Conservation (phyloP, 805 yeast species). For the Candida silvicultrix region DNA sequence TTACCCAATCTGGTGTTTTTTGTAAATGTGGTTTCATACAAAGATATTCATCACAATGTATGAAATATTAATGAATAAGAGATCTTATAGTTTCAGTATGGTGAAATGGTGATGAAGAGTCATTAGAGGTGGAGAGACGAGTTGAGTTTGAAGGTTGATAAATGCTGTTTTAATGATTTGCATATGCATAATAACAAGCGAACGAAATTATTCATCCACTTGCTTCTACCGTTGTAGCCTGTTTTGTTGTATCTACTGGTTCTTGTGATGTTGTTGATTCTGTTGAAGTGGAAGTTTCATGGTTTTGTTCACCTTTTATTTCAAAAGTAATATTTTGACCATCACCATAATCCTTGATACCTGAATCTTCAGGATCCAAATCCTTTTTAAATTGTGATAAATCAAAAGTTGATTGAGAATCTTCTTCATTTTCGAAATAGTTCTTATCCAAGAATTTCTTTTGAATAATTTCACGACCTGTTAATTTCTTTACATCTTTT, state of each 20-base stretch:
- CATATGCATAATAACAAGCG: conserved; percentile 21
- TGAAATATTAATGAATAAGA: background rate
- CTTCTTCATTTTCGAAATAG: conserved; percentile 44
- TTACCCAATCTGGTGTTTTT: no score
- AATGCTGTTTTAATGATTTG: background rate
- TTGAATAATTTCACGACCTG: conserved; percentile 66
- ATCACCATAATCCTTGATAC: conserved; percentile 70
- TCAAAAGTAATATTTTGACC: conserved; percentile 40
- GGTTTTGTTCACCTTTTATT: conserved; percentile 11
- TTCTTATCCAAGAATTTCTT: conserved; percentile 53
- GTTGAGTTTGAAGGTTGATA: background rate
- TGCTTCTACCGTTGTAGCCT: conserved; percentile 25
- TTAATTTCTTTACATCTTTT: conserved; percentile 40
- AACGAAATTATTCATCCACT: conserved; percentile 22
- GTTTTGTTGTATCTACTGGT: conserved; percentile 28
- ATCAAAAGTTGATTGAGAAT: conserved; percentile 32
- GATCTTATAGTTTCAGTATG: background rate
- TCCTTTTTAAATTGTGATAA: conserved; percentile 34
- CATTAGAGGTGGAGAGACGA: no score
- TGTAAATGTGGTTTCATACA: no score
- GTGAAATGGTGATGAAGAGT: no score
- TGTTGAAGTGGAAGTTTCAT: conserved; percentile 13
- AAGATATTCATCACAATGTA: conserved; percentile 20
- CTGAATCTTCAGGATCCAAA: conserved; percentile 29
- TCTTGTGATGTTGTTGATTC: conserved; percentile 21